Evolutionary conservation across 345 rosid genomes (phyloP), one percentile per base, ranked within the genome.

Genomic region (Gossypium ekmanianum): DNA sequence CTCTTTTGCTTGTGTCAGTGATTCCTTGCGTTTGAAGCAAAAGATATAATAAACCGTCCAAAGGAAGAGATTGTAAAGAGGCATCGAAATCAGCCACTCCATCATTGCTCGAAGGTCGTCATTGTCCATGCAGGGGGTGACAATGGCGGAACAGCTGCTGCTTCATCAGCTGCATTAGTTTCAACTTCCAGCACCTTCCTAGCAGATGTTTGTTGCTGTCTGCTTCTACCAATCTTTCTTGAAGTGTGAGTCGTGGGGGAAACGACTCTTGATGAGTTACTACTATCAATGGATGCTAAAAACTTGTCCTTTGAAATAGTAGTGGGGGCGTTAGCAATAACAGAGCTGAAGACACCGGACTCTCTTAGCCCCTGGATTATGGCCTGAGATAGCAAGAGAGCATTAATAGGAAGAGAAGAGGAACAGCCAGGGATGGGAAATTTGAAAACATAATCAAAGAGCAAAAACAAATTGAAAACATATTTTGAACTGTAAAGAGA

Each of bases 91-190:
- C 50, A n/a, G 22, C 16, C 10, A 16, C 11, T 51, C 58, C 27
- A 66, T 22, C 56, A 59, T 18, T 61, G 63, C 87, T 52, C 68
- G 45, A 22, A 73, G 34, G 70, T 62, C 58, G 50, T 59, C 68
- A 26, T 62, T 78, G 58, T 84, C 84, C 61, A 78, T 68, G 61
- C 89, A 87, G 11, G 99, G 29, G 98, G 92, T 3, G 98, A 84
- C 68, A 79, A 67, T 11, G 97, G 99, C 54, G 98, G 98, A 75
- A 91, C 74, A 20, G 99, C 97, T n/a, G 98, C 97, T n/a, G 78
- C 72, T 24, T 66, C 85, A 52, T 81, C 73, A 55, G 61, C 80
- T 74, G 73, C 61, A 10, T 63, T 62, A n/a, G 77, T 74, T 58
- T 77, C 82, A 51, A 79, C 13, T 26, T 77, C 87, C 76, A 90